Conservation (phyloP, 805 yeast genomes). For the Lachancea fermentati region DNA sequence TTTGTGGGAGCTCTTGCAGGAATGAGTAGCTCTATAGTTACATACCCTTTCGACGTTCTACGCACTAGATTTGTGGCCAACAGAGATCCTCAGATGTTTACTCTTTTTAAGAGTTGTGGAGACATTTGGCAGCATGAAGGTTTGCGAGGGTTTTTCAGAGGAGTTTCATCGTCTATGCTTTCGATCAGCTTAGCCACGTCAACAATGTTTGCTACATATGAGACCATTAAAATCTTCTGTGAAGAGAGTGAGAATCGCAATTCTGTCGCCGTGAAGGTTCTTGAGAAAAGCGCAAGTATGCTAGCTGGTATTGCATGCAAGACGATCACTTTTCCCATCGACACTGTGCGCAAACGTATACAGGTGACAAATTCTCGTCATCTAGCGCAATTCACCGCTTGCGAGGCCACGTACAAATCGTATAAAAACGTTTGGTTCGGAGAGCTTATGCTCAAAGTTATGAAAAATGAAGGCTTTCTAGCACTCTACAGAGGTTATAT, state of each 20-base stretch:
- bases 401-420: constrained; percentile 15
- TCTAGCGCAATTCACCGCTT: constrained; percentile 17
- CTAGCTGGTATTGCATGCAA: constrained; percentile 75
- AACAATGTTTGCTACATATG: constrained; percentile 66
- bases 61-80: constrained; percentile 82
- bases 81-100: constrained; percentile 23
- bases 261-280: constrained; percentile 16
- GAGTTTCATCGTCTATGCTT: constrained; percentile 44
- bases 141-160: constrained; percentile 42
- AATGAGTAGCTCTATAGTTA: constrained; percentile 55
- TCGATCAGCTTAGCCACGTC: constrained; percentile 72
- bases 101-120: constrained; percentile 24
- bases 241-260: constrained; percentile 31
- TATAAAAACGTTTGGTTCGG: constrained; percentile 24
- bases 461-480: constrained; percentile 49
- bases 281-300: constrained; percentile 59
- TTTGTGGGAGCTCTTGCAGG: constrained; percentile 79
- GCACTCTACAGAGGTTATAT: constrained; percentile 74
- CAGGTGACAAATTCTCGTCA: constrained; percentile 45
- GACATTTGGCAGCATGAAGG: constrained; percentile 40
- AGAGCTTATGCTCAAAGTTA: constrained; percentile 35
- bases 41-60: constrained; percentile 89
- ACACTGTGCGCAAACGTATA: constrained; percentile 69
- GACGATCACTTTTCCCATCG: constrained; percentile 75
- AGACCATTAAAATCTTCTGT: constrained; percentile 34